phyloP scores from a whole-genome alignment of 2,329 filamentous ascomycete species.

The Trichophyton equinum region DNA sequence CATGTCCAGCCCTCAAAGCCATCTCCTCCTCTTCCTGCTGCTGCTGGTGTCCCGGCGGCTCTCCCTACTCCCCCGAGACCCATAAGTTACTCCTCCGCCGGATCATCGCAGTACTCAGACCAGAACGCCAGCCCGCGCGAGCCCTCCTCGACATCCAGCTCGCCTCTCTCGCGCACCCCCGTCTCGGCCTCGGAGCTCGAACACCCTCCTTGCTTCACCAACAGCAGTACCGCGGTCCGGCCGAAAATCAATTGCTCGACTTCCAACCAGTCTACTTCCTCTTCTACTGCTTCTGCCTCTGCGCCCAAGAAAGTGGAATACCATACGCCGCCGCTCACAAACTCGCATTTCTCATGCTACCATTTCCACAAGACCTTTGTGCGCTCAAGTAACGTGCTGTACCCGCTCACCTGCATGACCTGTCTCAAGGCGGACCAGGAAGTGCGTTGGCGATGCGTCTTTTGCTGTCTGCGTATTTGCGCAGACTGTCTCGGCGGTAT shows the following conservation, averaged over 20 bases:
- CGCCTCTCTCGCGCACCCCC: not conserved
- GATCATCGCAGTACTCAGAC: not conserved
- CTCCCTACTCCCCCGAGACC: not conserved
- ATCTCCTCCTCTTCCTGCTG: not conserved
- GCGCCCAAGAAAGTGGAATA: slow-evolving; percentile 6
- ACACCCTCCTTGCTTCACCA: not conserved
- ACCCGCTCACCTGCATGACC: slow-evolving; percentile 33
- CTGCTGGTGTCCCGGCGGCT: not conserved
- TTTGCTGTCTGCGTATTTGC: slow-evolving; percentile 32
- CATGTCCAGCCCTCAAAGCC: not conserved
- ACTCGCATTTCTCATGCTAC: slow-evolving; percentile 29
- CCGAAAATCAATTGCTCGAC: not conserved
- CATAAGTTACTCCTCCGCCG: not conserved
- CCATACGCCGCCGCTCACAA: slow-evolving; percentile 25
- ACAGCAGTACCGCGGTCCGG: not conserved
- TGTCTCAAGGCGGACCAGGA: slow-evolving; percentile 30
- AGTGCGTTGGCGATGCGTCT: slow-evolving; percentile 29
- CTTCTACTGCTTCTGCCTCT: not conserved
- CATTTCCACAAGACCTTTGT: slow-evolving; percentile 30
- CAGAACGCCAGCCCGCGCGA: not conserved
- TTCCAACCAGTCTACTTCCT: not conserved
- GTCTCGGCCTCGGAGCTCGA: not conserved
- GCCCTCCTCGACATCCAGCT: not conserved
- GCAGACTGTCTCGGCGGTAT: slow-evolving; percentile 24
- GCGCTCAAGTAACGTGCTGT: slow-evolving; percentile 25